phyloP scores from a whole-genome alignment of 1,284 basidiomycete species.

The Cystobasidiaceae sp. region DNA sequence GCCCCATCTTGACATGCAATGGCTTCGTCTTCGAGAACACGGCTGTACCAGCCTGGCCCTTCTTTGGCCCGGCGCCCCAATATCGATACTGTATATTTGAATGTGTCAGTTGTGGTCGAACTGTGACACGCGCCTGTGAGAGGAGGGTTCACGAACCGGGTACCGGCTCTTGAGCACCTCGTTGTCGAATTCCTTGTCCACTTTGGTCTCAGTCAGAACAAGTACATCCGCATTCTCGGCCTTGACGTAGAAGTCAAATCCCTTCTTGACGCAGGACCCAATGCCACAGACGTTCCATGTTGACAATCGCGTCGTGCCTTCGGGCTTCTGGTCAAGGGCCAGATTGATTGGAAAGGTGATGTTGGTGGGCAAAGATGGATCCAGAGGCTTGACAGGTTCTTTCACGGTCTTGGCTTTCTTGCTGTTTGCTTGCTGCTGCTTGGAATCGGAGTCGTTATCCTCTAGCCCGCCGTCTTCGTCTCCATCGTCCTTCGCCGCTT shows the following conservation, averaged over 20 bases:
- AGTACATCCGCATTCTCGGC: constrained; percentile 76
- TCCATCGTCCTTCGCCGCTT: constrained; percentile 1
- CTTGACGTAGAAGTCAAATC: constrained; percentile 70
- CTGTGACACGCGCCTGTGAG: too few species aligned
- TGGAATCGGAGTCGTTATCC: neutral
- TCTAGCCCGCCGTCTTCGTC: constrained; percentile 7
- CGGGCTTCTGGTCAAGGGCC: constrained; percentile 19
- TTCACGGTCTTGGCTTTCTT: constrained; percentile 35
- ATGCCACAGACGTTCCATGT: constrained; percentile 41
- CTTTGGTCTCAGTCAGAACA: constrained; percentile 76
- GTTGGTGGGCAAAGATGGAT: constrained; percentile 39
- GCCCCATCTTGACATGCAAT: constrained; percentile 58
- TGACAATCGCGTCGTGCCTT: constrained; percentile 32
- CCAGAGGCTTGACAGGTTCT: constrained; percentile 39
- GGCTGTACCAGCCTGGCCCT: constrained; percentile 74
- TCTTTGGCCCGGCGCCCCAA: constrained; percentile 62
- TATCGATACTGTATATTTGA: constrained; percentile 57
- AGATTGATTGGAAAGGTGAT: constrained; percentile 38
- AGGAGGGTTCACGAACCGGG: constrained; percentile 20
- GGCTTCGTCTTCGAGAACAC: constrained; percentile 73
- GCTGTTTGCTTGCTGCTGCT: constrained; percentile 1
- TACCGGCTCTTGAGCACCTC: constrained; percentile 35
- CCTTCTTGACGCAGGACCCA: constrained; percentile 46
- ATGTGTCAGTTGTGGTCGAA: too few species aligned
- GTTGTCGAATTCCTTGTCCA: constrained; percentile 40